Base-by-base conservation (phyloP, 257 asterid genomes). In the Linderniella brevidens region DNA sequence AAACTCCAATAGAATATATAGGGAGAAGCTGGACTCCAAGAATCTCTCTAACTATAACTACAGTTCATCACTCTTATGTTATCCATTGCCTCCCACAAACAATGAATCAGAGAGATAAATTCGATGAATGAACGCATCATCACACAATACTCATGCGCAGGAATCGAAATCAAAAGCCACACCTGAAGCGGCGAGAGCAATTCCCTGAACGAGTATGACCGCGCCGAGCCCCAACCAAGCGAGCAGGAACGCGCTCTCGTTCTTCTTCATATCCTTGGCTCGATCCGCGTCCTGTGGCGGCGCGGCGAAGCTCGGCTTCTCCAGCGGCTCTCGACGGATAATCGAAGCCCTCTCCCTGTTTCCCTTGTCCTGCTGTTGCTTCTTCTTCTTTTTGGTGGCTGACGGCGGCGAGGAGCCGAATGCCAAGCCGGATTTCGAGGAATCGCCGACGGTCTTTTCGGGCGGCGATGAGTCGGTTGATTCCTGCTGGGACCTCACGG, bases 181-280 rank as follows among this genome's bases (percentile, higher is more conserved):
- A 88, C 97, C 97, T 52, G 95, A 88, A 19, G 92, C 86, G 45
- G 97, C 72, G 67, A 88, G 93, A 59, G 69, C 68, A 48, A 84
- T 58, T 20, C 95, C 94, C 71, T 84, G 60, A 9, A 73, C 35
- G 41, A 88, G 75, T 54, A 88, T 80, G 45, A 84, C 57, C 5
- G 58, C 77, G 35, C 92, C 98, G 48, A 88, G 84, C 13, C 90
- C 97, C 35, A 76, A 62, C 97, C 95, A 88, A 74, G 92, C 74
- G 41, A 88, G 84, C 64, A 83, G 64, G 71, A 88, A 88, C 37
- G 92, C 95, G 44, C 69, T 68, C 75, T 84, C 97, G 38, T 65
- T 76, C 75, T 78, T 74, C 39, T 60, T 58, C 68, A 53, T 57
- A 58, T 80, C 92, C 58, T 72, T 71, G 4, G 63, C 62, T 40